phyloP scores from a whole-genome alignment of 2,329 filamentous ascomycete genomes.

The Elsinoe ampelina region DNA sequence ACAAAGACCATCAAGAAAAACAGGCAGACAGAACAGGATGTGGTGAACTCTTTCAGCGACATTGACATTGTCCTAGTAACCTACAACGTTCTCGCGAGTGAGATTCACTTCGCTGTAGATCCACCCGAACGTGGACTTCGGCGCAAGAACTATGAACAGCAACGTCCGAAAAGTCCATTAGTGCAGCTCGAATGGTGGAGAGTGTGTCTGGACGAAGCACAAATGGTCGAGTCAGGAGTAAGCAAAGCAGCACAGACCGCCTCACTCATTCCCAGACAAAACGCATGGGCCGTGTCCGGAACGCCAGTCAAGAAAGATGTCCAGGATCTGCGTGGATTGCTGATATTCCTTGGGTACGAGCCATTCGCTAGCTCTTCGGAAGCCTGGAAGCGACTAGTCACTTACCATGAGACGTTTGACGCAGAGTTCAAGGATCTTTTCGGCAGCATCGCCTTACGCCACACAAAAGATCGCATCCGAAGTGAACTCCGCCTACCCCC shows the following conservation, averaged over 20 bases:
- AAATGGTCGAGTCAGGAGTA: constrained; percentile 87
- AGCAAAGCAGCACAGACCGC: constrained; percentile 75
- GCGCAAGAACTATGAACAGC: constrained; percentile 49
- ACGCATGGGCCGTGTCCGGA: constrained; percentile 87
- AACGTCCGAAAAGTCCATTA: constrained; percentile 62
- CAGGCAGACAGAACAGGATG: constrained; percentile 29
- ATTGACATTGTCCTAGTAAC: constrained; percentile 54
- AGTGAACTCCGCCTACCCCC: constrained; percentile 69
- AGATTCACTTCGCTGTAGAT: constrained; percentile 66
- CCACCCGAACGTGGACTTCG: constrained; percentile 60
- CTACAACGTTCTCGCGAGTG: constrained; percentile 62
- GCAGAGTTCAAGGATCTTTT: constrained; percentile 61
- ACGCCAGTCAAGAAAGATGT: constrained; percentile 79
- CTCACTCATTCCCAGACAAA: constrained; percentile 66
- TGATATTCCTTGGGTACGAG: constrained; percentile 71
- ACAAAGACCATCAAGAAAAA: constrained; percentile 16
- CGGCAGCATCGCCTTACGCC: constrained; percentile 62
- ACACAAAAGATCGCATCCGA: constrained; percentile 74
- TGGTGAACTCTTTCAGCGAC: constrained; percentile 38
- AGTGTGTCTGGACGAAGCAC: constrained; percentile 64
- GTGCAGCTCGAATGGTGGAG: constrained; percentile 83
- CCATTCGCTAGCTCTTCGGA: constrained; percentile 58
- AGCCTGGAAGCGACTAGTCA: constrained; percentile 60
- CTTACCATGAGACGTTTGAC: constrained; percentile 42
- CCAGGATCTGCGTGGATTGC: constrained; percentile 66